These are phyloP conservation scores for Mimosa bimucronata DNA, from an alignment of 306 rosid genomes.

Conservation along the genomic window DNA sequence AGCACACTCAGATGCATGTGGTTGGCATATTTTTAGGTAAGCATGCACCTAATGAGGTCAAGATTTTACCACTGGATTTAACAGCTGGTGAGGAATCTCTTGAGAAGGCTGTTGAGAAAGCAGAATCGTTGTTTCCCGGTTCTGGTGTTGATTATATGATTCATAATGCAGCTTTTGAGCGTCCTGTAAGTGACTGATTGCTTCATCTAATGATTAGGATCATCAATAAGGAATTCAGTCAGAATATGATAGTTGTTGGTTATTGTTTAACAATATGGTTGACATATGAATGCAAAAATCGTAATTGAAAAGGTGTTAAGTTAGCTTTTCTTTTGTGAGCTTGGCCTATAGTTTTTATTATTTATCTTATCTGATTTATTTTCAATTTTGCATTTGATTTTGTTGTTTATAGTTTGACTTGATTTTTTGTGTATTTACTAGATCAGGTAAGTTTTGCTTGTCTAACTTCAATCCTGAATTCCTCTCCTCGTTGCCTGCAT, in stretches of 20 bases:
- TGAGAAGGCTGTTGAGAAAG: conserved; percentile 68
- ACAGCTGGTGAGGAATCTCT: conserved; percentile 80
- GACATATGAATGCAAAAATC: neutral
- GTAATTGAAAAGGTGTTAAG: neutral
- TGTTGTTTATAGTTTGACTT: neutral
- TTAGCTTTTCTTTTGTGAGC: neutral
- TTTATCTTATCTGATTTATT: neutral
- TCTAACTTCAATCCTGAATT: conserved; percentile 1
- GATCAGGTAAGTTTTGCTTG: neutral
- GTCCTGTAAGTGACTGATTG: conserved; percentile 74
- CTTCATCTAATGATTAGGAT: conserved; percentile 32
- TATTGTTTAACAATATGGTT: conserved; percentile 13
- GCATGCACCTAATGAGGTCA: conserved; percentile 73
- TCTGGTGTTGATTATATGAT: conserved; percentile 90
- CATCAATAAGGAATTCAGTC: conserved; percentile 21
- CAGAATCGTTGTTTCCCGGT: conserved; percentile 71
- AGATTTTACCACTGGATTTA: conserved; percentile 80
- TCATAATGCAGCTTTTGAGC: conserved; percentile 95
- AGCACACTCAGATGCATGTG: neutral
- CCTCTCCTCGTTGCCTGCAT: neutral
- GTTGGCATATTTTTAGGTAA: conserved; percentile 61
- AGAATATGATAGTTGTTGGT: conserved; percentile 14
- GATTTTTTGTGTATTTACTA: neutral
- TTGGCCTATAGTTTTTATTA: neutral
- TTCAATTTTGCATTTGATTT: neutral